Percentiles rank a stretch among this genome's conserved stretches.
Conservation (phyloP, 352 stramenopile genomes). For the Plasmopara muralis region DNA sequence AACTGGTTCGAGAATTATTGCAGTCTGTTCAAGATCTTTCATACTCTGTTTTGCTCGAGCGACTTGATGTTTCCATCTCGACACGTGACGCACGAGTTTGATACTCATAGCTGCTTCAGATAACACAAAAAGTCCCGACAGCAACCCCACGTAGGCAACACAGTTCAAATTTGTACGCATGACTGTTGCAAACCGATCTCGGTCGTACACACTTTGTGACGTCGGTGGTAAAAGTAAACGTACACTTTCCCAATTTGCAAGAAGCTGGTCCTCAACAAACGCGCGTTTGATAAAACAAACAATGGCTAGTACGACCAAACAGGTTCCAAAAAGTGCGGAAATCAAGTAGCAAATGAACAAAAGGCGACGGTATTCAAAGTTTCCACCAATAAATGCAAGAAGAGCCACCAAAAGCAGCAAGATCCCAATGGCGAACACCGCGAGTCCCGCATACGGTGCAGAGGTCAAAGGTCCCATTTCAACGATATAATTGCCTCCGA, state of each 20-base stretch:
- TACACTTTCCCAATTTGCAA: constrained; percentile 49
- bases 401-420: constrained; percentile 51
- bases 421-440: constrained; percentile 49
- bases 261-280: constrained; percentile 47
- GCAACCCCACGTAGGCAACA: constrained; percentile 48
- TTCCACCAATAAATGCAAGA: constrained; percentile 58
- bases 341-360: constrained; percentile 63
- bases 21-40: constrained; percentile 26
- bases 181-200: constrained; percentile 48
- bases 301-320: constrained; percentile 46
- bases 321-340: constrained; percentile 41
- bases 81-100: constrained; percentile 45
- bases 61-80: constrained; percentile 48
- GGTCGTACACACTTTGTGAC: constrained; percentile 57
- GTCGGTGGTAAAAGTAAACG: constrained; percentile 62
- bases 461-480: constrained; percentile 56
- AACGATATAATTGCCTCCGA: constrained; percentile 69
- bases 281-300: constrained; percentile 46
- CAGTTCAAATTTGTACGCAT: constrained; percentile 51
- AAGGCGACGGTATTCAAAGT: constrained; percentile 73
- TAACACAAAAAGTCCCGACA: constrained; percentile 57
- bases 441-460: constrained; percentile 63
- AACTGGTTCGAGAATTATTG: constrained; percentile 11
- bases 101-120: constrained; percentile 42
- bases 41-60: constrained; percentile 46